Percentiles rank a stretch among this genome's conserved stretches.
Evolutionary conservation across 352 stramenopile genomes (phyloP).

Genomic region (Pseudoperonospora humuli): DNA sequence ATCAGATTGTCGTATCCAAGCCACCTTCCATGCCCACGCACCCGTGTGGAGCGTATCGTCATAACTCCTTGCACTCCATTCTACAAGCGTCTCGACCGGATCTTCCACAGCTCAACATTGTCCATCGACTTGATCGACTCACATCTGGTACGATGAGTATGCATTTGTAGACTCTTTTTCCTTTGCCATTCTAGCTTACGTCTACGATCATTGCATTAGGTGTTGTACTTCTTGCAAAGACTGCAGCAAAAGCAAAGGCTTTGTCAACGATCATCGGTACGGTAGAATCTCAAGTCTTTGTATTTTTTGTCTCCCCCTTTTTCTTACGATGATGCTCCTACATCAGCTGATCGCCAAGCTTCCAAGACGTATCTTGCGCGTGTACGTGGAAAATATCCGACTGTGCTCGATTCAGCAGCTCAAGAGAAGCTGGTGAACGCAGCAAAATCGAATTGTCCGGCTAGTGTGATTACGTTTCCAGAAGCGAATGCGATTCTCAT

Average conservation of each 20-base stretch:
- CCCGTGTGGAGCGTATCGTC: conserved; percentile 91
- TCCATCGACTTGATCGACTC: conserved; percentile 94
- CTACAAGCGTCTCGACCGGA: conserved; percentile 61
- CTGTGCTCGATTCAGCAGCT: conserved; percentile 22
- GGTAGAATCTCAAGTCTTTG: background rate
- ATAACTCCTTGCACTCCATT: conserved; percentile 91
- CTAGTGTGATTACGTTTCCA: conserved; percentile 47
- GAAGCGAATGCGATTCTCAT: conserved; percentile 50
- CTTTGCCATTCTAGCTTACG: background rate
- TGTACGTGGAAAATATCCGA: conserved; percentile 86
- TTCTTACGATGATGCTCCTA: conserved; percentile 1
- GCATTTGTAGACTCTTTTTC: background rate
- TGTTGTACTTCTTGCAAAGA: conserved; percentile 83
- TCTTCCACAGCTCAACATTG: conserved; percentile 72
- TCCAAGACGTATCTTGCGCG: conserved; percentile 94
- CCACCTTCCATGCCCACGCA: conserved; percentile 92
- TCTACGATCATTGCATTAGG: conserved; percentile 18
- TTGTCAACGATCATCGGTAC: conserved; percentile 70
- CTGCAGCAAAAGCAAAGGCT: conserved; percentile 51
- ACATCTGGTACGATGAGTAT: conserved; percentile 84
- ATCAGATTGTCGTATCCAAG: conserved; percentile 82
- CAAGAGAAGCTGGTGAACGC: conserved; percentile 33
- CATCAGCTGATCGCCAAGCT: conserved; percentile 61
- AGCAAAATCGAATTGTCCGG: conserved; percentile 37
- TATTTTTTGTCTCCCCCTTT: background rate